Evolutionary conservation across 768 basidiomycete species (phyloP), one percentile per base, ranked within the genome.

Genomic region (Lactifluus echinatus): DNA sequence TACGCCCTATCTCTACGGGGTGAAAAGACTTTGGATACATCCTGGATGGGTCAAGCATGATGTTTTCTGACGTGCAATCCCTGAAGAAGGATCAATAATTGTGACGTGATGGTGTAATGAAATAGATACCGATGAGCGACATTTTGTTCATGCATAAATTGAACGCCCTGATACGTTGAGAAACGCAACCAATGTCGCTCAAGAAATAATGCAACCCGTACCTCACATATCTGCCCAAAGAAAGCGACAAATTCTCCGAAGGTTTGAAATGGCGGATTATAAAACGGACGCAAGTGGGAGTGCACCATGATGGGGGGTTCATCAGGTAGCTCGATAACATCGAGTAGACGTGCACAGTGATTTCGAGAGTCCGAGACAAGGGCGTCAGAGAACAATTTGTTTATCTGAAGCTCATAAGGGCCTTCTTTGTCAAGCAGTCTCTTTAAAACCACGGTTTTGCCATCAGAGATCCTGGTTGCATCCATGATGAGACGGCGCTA

Each of bases 181-280:
- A 8, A 31, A 23, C 6, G 2, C 28, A 7, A 29, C 2, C 31
- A 8, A 8, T 14, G 47, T 2, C 11, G 4, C 10, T 7, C 1
- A 8, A 24, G 17, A 4, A 8, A 8, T 2, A 5, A 11, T 8
- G 12, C 8, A 45, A 12, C 17, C 53, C 60, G 14, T 8, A 65
- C 64, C 56, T 67, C 62, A 1, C 67, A 50, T n/a, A 61, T 40
- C 36, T 69, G 68, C 17, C 52, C 43, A 14, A 64, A 57, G 34
- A 69, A 66, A 0, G 64, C 62, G 4, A 68, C 34, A 12, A 65
- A 60, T 26, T 68, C 64, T 11, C 66, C 66, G 1, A 66, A 46
- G 2, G 55, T 62, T 7, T 40, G 37, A 11, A 71, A 61, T 0
- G 39, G 56, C 0, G 70, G 70, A 24, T 68, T 40, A 43, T 71